A percentile compares a stretch with the other conserved stretches of the same genome.
Evolutionary conservation across 177 flowering plant species (phyloP).

Genomic region (Vitis hybrid): DNA sequence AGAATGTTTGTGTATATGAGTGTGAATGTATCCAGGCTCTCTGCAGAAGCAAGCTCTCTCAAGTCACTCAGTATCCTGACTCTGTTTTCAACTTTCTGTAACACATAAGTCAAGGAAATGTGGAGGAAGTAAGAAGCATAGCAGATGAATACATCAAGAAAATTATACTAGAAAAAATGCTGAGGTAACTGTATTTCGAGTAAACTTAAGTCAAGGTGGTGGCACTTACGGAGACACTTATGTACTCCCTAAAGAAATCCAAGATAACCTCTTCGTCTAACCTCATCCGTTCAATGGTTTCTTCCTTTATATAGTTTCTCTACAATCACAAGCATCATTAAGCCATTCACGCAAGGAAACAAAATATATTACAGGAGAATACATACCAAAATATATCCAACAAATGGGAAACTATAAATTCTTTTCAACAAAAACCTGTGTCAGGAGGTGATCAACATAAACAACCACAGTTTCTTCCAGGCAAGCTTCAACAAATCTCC

Average conservation of each 20-base stretch:
- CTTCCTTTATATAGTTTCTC: slow-evolving; percentile 93
- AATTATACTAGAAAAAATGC: background rate
- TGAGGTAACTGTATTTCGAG: background rate
- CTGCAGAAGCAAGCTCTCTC: slow-evolving; percentile 98
- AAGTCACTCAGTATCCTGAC: slow-evolving; percentile 75
- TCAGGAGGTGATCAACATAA: slow-evolving; percentile 91
- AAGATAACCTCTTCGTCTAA: slow-evolving; percentile 89
- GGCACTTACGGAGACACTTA: slow-evolving; percentile 75
- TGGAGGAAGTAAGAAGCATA: background rate
- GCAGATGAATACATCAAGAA: background rate
- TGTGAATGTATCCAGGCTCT: slow-evolving; percentile 92
- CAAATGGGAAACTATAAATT: background rate
- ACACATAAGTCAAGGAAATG: slow-evolving; percentile 6
- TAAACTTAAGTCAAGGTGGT: slow-evolving; percentile 1
- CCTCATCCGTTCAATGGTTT: slow-evolving; percentile 96
- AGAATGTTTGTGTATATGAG: slow-evolving; percentile 92
- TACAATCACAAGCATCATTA: slow-evolving; percentile 26
- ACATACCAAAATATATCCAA: background rate
- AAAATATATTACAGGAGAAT: background rate
- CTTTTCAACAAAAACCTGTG: slow-evolving; percentile 58
- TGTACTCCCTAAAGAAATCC: slow-evolving; percentile 93
- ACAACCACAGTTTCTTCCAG: slow-evolving; percentile 89
- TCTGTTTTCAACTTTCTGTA: slow-evolving; percentile 94
- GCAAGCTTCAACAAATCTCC: slow-evolving; percentile 95
- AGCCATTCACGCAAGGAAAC: background rate